Percentiles rank a stretch among this genome's conserved stretches.
Conservation (phyloP, 306 rosid genomes). For the Sicyos edulis region DNA sequence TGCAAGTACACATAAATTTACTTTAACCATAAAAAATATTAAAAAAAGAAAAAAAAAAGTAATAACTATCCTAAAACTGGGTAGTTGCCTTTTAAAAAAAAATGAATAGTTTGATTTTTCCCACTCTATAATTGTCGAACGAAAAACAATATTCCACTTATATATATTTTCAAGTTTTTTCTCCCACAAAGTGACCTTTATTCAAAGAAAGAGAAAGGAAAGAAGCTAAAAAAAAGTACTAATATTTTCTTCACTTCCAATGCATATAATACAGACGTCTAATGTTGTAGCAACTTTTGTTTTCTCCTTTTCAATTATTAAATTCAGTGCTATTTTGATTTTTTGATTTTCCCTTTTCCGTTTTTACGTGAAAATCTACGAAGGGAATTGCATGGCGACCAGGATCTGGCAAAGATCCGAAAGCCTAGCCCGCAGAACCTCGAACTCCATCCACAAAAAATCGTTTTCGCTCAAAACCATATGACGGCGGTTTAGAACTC, state of each 20-base stretch:
- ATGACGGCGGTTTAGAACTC: not conserved
- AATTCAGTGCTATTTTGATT: not conserved
- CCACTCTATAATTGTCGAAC: no score
- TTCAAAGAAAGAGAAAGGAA: not conserved
- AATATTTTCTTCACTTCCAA: slow-evolving; percentile 9
- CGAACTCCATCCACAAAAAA: slow-evolving; percentile 14
- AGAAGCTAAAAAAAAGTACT: not conserved
- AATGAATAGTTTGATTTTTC: no score
- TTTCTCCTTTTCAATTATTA: not conserved
- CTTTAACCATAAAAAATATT: no score
- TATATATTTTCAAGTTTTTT: no score
- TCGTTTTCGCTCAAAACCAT: slow-evolving; percentile 8
- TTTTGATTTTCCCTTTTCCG: no score
- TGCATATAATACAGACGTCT: not conserved
- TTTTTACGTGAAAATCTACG: not conserved
- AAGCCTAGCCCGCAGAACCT: slow-evolving; percentile 17
- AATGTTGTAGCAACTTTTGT: not conserved
- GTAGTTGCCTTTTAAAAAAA: no score
- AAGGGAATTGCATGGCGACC: slow-evolving; percentile 11
- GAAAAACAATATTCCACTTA: no score
- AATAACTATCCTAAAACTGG: no score
- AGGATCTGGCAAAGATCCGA: slow-evolving; percentile 18
- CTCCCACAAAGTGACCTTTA: not conserved
- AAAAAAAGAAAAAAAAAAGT: no score
- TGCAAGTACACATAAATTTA: no score